Conservation (phyloP, 2,329 filamentous ascomycete species). For the Setomelanomma holmii region DNA sequence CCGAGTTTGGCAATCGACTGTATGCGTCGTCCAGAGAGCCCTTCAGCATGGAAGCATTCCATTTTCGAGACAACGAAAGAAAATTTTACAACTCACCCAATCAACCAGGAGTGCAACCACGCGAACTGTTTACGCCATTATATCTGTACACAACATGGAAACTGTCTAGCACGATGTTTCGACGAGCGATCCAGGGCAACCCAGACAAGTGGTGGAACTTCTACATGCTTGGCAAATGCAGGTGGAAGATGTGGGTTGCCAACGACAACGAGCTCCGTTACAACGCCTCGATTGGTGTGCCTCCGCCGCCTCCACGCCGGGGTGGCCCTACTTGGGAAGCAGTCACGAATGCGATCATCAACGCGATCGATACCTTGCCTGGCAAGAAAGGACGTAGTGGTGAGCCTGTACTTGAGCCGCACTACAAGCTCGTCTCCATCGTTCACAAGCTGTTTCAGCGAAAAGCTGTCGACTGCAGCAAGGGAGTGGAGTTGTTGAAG, state of each 20-base stretch:
- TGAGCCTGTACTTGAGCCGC: slow-evolving; percentile 86
- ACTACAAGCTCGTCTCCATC: slow-evolving; percentile 87
- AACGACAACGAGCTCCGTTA: slow-evolving; percentile 48
- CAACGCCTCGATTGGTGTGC: slow-evolving; percentile 42
- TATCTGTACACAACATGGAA: slow-evolving; percentile 69
- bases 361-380: slow-evolving; percentile 68
- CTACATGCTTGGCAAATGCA: slow-evolving; percentile 74
- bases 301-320: slow-evolving; percentile 10
- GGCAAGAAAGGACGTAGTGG: slow-evolving; percentile 66
- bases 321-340: slow-evolving; percentile 46
- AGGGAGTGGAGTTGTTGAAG: slow-evolving; percentile 59
- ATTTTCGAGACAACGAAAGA: slow-evolving; percentile 63
- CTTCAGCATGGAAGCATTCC: slow-evolving; percentile 72
- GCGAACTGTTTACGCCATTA: slow-evolving; percentile 64
- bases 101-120: slow-evolving; percentile 61
- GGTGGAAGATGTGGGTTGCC: slow-evolving; percentile 72
- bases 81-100: slow-evolving; percentile 65
- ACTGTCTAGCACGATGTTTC: slow-evolving; percentile 68
- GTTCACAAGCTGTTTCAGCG: slow-evolving; percentile 78
- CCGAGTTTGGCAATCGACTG: slow-evolving; percentile 71
- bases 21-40: slow-evolving; percentile 74
- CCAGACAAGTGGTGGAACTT: slow-evolving; percentile 71
- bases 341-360: slow-evolving; percentile 64
- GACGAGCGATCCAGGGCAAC: slow-evolving; percentile 63
- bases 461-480: slow-evolving; percentile 52